These are phyloP conservation scores for Halteria grandinella DNA, from an alignment of 73 alveolate genomes.

Conservation along the genomic window DNA sequence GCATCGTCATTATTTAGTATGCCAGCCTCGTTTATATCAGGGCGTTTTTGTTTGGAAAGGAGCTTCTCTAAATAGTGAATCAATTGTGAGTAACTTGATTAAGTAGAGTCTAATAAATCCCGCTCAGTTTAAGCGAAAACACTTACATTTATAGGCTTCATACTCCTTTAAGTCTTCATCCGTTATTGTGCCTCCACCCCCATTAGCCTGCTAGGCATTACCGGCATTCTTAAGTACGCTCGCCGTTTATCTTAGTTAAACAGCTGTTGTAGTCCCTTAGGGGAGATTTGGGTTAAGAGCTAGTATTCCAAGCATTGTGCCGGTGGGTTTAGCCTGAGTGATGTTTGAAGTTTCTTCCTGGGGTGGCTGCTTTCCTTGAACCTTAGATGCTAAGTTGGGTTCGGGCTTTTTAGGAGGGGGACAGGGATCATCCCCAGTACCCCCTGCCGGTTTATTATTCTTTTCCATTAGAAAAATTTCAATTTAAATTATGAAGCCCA, in stretches of 20 bases:
- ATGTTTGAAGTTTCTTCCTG: no score
- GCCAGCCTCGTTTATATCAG: background rate
- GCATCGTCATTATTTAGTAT: conserved; percentile 25
- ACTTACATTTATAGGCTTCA: conserved; percentile 14
- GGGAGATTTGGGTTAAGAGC: no score
- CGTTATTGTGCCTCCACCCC: background rate
- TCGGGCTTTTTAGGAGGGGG: no score
- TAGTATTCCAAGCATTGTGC: no score
- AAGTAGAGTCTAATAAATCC: background rate
- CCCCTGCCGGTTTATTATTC: no score
- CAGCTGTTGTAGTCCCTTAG: no score
- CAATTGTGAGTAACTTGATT: background rate
- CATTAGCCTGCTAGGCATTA: background rate
- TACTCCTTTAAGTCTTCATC: conserved; percentile 29
- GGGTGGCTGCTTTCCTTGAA: no score
- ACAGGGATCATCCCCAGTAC: no score
- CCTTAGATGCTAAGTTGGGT: no score
- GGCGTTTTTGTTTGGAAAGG: background rate
- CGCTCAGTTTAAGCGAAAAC: background rate
- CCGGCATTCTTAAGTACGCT: background rate
- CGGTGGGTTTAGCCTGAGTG: no score
- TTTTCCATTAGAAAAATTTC: conserved; percentile 2
- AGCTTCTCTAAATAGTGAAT: background rate
- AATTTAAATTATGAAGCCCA: background rate
- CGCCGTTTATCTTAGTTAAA: no score